Base-by-base conservation (phyloP, 2,329 filamentous ascomycete genomes). In the Claviceps sp. region DNA sequence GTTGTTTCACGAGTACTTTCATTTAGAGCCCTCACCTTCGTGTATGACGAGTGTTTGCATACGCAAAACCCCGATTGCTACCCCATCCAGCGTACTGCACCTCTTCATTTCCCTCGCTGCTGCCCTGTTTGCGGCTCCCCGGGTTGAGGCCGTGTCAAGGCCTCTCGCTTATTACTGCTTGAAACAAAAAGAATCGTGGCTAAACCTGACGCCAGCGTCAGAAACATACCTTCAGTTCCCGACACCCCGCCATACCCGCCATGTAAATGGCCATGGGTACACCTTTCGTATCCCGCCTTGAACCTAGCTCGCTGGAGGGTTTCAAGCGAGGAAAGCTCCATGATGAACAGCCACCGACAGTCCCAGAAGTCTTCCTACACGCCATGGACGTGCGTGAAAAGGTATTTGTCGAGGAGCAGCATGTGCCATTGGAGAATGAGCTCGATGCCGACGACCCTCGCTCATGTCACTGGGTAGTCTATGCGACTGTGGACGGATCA, bases 381-480 rank as follows among this genome's bases (percentile, higher is more conserved):
- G 79, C 79, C 56, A 83, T 85, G 80, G 65, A 70, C 50, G 75
- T 85, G 44, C 78, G 82, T 39, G 70, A 79, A 55, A 61, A 66
- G 17, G 81, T 85, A 50, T 85, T 82, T 59, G 76, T 84, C 24
- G 40, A 68, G 7, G 82, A 84, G 60, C 81, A 85, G 60, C 59
- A 66, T 0, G 70, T 81, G 14, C 73, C 77, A 0, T 66, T 81
- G 1, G 80, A 85, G 40, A 79, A 81, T 57, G 90, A 97, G 66
- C 76, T 88, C 57, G 91, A 96, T 70, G 70, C 75, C 1, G 89
- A 96, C 64, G 91, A 97, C 65, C 58, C 76, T 1, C 78, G 87
- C 39, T 84, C 81, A 58, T 91, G 84, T 69, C 89, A 96, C 67
- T 95, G 88, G 86, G 84, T 95, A 34, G 73, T 84, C n/a, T 95